Base-by-base conservation (phyloP, 495 filamentous ascomycete species). In the Cercophora scortea region DNA sequence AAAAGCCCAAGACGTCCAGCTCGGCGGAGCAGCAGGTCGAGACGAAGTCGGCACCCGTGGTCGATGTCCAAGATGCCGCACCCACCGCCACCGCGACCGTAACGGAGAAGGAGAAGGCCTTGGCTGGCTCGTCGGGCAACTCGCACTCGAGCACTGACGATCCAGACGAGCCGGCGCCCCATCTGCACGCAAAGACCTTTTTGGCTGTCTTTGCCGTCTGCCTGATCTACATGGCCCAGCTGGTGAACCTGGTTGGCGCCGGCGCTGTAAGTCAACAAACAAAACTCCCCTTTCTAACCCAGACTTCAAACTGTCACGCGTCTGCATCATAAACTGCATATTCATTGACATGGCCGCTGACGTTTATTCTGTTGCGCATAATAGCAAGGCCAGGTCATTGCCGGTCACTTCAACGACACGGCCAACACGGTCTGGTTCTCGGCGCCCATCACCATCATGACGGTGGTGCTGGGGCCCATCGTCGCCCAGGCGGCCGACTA, bases 401-500 rank as follows among this genome's bases (percentile, higher is more conserved):
- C 57, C 0, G 44, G 34, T 8, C 53, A 56, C 35, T 57, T 68
- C 32, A 17, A 46, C 39, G 40, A 49, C 17, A 52, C 55, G 1
- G 45, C 13, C 40, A 49, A 61, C 11, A 35, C 45, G 16, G 52
- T 60, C 35, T 70, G 67, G 65, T 59, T 69, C 44, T 49, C 60
- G 8, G 49, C 60, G 4, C 34, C 54, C 42, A 51, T 69, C 44
- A 55, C 59, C 44, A 68, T 71, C 42, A 39, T 69, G 11, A 66
- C 64, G 1, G 59, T 62, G 15, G 62, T 67, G 12, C 52, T 67
- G 5, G 54, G 60, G 9, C 64, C 65, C 36, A 57, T 60, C 42
- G 53, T 66, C 8, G 64, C 66, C 4, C 69, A 72, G 43, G 67
- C 67, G 0, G 60, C 64, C 39, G 69, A 72, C 43, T 68, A 66